These are phyloP conservation scores for Pigoraptor vietnamica DNA, from an alignment of 78 protist species.

Conservation along the genomic window DNA sequence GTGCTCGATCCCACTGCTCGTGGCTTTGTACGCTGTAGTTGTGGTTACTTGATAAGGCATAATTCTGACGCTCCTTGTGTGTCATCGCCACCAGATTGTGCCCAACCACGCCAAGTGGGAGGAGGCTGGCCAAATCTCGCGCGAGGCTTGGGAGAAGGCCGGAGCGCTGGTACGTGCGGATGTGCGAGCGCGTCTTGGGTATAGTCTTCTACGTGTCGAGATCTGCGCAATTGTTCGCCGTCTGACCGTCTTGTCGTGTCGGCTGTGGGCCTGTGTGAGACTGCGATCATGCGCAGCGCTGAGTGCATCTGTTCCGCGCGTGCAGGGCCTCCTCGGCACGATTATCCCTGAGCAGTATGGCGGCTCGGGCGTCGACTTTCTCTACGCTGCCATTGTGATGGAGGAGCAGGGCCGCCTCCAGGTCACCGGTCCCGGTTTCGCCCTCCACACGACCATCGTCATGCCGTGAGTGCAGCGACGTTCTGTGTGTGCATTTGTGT, in stretches of 20 bases:
- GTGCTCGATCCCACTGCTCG: too few species aligned
- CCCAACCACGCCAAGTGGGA: slow-evolving; percentile 32
- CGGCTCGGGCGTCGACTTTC: not conserved
- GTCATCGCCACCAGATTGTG: not conserved
- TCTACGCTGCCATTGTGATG: not conserved
- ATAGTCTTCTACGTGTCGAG: too few species aligned
- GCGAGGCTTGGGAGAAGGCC: slow-evolving; percentile 29
- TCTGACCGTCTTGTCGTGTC: too few species aligned
- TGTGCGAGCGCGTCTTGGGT: too few species aligned
- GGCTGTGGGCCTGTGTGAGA: too few species aligned
- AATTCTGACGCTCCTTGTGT: too few species aligned
- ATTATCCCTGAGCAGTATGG: not conserved
- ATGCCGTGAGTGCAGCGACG: slow-evolving; percentile 9
- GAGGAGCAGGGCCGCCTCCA: not conserved
- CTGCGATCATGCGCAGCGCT: too few species aligned
- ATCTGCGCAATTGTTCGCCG: too few species aligned
- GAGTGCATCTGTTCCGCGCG: too few species aligned
- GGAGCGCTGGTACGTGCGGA: slow-evolving; percentile 28
- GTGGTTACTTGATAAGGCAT: too few species aligned
- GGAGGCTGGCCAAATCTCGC: not conserved
- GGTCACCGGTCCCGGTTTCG: slow-evolving; percentile 34
- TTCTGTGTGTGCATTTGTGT: too few species aligned
- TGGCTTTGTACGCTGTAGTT: too few species aligned
- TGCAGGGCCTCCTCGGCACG: not conserved
- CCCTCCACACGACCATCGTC: slow-evolving; percentile 35